Evolutionary conservation across 192 early-diverging fungal species (phyloP), one percentile per base, ranked within the genome.

Genomic region (Mortierella alpina): DNA sequence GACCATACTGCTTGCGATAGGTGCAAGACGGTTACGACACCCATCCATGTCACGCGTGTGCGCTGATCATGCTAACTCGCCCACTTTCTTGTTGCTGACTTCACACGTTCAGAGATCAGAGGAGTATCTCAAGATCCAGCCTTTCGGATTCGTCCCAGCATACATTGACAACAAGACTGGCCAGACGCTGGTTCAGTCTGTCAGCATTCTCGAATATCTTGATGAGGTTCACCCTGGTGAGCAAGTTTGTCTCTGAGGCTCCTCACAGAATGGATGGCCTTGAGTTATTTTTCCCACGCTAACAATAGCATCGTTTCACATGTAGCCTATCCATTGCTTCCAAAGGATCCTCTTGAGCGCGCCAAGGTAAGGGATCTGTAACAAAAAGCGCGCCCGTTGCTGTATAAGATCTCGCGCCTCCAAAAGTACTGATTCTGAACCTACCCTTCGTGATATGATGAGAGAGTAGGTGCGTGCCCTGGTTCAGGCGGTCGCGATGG

Each of bases 161-260:
- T 87, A 94, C 39, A 59, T 87, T 15, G 87, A 90, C 46, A 87
- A 87, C 66, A 73, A 82, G 54, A 85, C 83, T 22, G 90, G 92
- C 10, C 60, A 84, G 18, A 65, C 65, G 5, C 53, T 95, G 41
- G 83, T 72, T 54, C 91, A 97, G 86, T 95, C 93, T 7, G 65
- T 89, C 20, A 92, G 95, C 15, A 96, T 98, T 51, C 67, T 96
- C 20, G 97, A 98, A 70, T 95, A 95, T 70, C 82, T 98, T 6
- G 97, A 98, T 54, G 97, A 98, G 69, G 81, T 87, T 12, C 67
- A 86, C 52, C 90, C 93, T 14, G 87, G 89, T 62, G 82, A 51
- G 58, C 13, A 56, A 9, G 12, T n/a, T 18, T 14, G 13, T 23
- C 42, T n/a, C 60, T 46, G n/a, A 14, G 44, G 40, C 14, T n/a